phyloP scores from a whole-genome alignment of 371 early-diverging fungal genomes.

The Mortierella sp. region DNA sequence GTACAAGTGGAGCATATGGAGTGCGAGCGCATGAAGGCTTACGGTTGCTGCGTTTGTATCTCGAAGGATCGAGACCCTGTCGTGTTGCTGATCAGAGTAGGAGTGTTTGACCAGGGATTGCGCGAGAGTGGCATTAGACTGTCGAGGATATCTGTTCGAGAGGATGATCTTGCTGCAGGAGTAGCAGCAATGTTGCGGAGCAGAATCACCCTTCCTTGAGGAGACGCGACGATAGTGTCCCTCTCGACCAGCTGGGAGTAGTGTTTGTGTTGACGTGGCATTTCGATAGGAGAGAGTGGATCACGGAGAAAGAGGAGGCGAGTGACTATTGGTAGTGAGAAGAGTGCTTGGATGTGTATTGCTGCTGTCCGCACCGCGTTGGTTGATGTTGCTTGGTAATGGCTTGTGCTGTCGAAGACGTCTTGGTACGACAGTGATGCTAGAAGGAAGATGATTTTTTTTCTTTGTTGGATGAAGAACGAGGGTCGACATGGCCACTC shows the following conservation, averaged over 20 bases:
- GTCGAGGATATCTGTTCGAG: conserved; percentile 11
- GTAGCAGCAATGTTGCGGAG: conserved; percentile 16
- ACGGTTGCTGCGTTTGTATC: not conserved
- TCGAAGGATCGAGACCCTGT: not conserved
- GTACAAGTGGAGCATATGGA: no score
- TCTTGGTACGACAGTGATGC: not conserved
- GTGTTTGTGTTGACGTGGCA: not conserved
- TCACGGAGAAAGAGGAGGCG: not conserved
- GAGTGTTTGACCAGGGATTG: conserved; percentile 15
- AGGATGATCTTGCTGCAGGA: not conserved
- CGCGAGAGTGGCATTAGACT: conserved; percentile 24
- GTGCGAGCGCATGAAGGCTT: not conserved
- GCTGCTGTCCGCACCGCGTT: not conserved
- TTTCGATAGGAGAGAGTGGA: not conserved
- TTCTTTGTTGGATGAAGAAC: not conserved
- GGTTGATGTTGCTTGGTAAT: not conserved
- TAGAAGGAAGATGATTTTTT: not conserved
- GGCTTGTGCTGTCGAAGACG: no score
- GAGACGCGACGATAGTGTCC: not conserved
- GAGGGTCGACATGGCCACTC: not conserved
- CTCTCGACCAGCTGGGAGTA: not conserved
- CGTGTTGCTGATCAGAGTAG: not conserved
- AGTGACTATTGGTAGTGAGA: no score
- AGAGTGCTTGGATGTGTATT: not conserved
- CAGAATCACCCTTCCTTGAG: not conserved